These are phyloP conservation scores for Podospora tetraspora DNA, from an alignment of 495 filamentous ascomycete species.

Conservation along the genomic window DNA sequence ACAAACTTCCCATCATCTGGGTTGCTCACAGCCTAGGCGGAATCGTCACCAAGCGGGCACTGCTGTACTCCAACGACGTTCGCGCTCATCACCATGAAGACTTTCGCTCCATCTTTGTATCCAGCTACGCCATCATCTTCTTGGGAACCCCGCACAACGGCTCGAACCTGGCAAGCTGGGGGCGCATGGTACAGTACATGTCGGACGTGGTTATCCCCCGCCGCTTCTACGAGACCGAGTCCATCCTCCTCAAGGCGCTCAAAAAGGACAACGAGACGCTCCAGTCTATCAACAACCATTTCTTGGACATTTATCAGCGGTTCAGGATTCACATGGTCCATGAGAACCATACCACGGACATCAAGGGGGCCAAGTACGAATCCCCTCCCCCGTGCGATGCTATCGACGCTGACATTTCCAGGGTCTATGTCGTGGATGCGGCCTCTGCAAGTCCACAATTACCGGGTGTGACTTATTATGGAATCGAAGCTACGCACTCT, in stretches of 20 bases:
- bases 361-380: conserved; percentile 52
- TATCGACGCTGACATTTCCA: conserved; percentile 11
- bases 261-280: conserved; percentile 74
- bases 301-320: conserved; percentile 64
- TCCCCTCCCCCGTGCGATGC: neutral
- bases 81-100: conserved; percentile 63
- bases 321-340: conserved; percentile 66
- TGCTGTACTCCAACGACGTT: conserved; percentile 56
- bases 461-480: conserved; percentile 68
- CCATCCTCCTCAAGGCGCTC: conserved; percentile 64
- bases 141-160: conserved; percentile 85
- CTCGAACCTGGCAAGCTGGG: conserved; percentile 72
- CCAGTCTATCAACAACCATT: conserved; percentile 73
- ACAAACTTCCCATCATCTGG: conserved; percentile 71
- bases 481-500: conserved; percentile 79
- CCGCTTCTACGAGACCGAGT: conserved; percentile 64
- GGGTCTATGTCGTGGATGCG: conserved; percentile 62
- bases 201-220: conserved; percentile 64
- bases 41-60: conserved; percentile 66
- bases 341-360: conserved; percentile 61
- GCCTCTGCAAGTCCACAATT: conserved; percentile 68
- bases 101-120: conserved; percentile 72
- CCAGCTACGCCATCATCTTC: conserved; percentile 80
- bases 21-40: conserved; percentile 81
- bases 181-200: conserved; percentile 66